Percentiles rank a stretch among this genome's conserved stretches.
These are phyloP conservation scores for Trichoderma asperelloides DNA, from an alignment of 495 filamentous ascomycete species.

Conservation along the genomic window DNA sequence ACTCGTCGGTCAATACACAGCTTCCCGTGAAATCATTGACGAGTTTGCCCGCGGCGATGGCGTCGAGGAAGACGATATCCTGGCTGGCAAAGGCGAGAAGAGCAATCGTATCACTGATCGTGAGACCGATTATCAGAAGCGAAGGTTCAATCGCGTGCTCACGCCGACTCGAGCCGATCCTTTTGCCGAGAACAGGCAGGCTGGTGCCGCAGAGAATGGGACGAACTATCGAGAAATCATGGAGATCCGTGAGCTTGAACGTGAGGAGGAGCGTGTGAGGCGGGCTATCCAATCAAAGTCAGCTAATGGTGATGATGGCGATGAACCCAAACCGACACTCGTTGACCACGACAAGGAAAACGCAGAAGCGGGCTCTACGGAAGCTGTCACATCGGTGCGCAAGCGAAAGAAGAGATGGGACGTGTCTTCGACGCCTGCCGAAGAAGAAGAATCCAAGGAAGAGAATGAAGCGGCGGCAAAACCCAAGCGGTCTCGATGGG, in stretches of 20 bases:
- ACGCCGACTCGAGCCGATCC: conserved; percentile 85
- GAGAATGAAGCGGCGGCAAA: neutral
- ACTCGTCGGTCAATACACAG: conserved; percentile 95
- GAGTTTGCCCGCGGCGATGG: conserved; percentile 82
- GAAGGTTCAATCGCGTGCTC: conserved; percentile 76
- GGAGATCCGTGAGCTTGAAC: conserved; percentile 81
- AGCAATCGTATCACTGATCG: conserved; percentile 81
- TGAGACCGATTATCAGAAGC: conserved; percentile 97
- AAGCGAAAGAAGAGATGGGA: conserved; percentile 97
- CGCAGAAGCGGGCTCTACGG: conserved; percentile 58
- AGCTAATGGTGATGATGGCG: conserved; percentile 42
- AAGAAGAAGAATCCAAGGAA: conserved; percentile 42
- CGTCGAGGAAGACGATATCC: conserved; percentile 85
- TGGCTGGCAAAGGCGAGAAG: conserved; percentile 74
- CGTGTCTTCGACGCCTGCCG: conserved; percentile 46
- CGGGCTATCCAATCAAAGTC: conserved; percentile 69
- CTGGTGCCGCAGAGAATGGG: conserved; percentile 51
- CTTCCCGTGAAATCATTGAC: conserved; percentile 80
- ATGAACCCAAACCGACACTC: conserved; percentile 58
- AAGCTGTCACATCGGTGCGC: conserved; percentile 49
- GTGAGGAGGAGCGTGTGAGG: conserved; percentile 85
- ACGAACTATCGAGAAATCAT: conserved; percentile 83
- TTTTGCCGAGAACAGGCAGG: conserved; percentile 68
- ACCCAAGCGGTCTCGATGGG: conserved; percentile 73
- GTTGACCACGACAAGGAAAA: conserved; percentile 66